A percentile compares a stretch with the other conserved stretches of the same genome.
phyloP scores from a whole-genome alignment of 805 yeast species.

The Ogataea populi-albae region DNA sequence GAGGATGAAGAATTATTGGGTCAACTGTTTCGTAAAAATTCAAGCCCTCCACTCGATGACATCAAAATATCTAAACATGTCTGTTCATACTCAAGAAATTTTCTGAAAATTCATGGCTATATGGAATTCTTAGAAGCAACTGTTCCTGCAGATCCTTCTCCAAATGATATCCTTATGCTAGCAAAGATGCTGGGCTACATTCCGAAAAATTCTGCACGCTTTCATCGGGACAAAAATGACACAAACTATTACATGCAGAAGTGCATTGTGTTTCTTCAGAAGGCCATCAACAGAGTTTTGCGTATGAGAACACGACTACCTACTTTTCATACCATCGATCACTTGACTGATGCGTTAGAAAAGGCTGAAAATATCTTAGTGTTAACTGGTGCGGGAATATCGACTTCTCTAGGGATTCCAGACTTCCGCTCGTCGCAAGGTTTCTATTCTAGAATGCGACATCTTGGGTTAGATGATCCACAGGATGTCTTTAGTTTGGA shows the following conservation, averaged over 20 bases:
- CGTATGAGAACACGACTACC: slow-evolving; percentile 54
- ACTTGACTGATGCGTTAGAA: slow-evolving; percentile 52
- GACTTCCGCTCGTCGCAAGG: slow-evolving; percentile 91
- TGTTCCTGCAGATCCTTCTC: slow-evolving; percentile 57
- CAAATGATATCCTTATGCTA: slow-evolving; percentile 54
- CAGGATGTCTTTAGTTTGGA: slow-evolving; percentile 82
- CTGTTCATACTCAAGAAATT: slow-evolving; percentile 46
- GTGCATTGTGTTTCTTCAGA: slow-evolving; percentile 51
- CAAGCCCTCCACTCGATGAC: slow-evolving; percentile 20
- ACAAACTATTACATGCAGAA: slow-evolving; percentile 19
- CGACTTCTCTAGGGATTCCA: slow-evolving; percentile 87
- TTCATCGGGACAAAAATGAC: slow-evolving; percentile 10
- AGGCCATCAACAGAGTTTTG: slow-evolving; percentile 63
- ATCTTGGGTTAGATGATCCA: slow-evolving; percentile 76
- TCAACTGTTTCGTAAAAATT: slow-evolving; percentile 15
- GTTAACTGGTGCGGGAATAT: slow-evolving; percentile 90
- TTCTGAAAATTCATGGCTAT: slow-evolving; percentile 64
- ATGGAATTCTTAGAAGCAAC: slow-evolving; percentile 45
- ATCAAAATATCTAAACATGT: slow-evolving; percentile 38
- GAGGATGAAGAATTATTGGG: slow-evolving; percentile 6
- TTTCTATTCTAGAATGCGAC: slow-evolving; percentile 64
- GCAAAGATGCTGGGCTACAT: slow-evolving; percentile 61
- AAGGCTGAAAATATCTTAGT: slow-evolving; percentile 63
- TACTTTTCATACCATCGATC: slow-evolving; percentile 54
- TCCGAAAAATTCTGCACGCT: slow-evolving; percentile 22